phyloP scores from a whole-genome alignment of 768 basidiomycete genomes.

The Serendipita sp. region DNA sequence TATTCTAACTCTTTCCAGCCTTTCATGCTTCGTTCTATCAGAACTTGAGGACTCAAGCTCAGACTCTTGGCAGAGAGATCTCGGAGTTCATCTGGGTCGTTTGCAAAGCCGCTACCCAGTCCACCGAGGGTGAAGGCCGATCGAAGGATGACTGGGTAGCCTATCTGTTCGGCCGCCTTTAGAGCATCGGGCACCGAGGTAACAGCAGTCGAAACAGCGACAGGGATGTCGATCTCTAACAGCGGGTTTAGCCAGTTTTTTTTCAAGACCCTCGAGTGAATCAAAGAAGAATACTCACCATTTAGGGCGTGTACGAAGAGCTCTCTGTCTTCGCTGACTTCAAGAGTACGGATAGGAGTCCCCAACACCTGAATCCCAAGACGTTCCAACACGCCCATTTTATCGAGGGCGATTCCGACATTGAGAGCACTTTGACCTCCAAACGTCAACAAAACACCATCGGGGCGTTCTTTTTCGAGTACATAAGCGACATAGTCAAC shows the following conservation, averaged over 20 bases:
- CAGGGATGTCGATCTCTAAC: conserved; percentile 93
- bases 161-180: conserved; percentile 75
- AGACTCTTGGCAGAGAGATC: conserved; percentile 87
- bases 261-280: neutral
- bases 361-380: conserved; percentile 87
- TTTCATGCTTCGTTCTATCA: conserved; percentile 96
- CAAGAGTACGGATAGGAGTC: conserved; percentile 85
- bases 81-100: conserved; percentile 83
- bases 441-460: conserved; percentile 92
- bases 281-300: conserved; percentile 32
- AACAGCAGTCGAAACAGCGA: conserved; percentile 88
- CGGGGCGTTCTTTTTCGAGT: conserved; percentile 93
- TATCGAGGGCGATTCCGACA: conserved; percentile 90
- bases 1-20: conserved; percentile 99
- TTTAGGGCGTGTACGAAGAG: conserved; percentile 92
- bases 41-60: conserved; percentile 80
- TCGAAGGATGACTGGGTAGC: conserved; percentile 94
- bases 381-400: conserved; percentile 88
- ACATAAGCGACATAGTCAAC: conserved; percentile 97
- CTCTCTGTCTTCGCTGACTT: conserved; percentile 93
- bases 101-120: conserved; percentile 94
- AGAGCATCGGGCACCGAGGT: conserved; percentile 90
- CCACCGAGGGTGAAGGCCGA: conserved; percentile 96
- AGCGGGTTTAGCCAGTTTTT: neutral
- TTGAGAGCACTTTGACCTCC: conserved; percentile 97